Percentiles rank a stretch among this genome's conserved stretches.
Conservation (phyloP, 1,284 basidiomycete species). For the Microbotryum scabiosae region DNA sequence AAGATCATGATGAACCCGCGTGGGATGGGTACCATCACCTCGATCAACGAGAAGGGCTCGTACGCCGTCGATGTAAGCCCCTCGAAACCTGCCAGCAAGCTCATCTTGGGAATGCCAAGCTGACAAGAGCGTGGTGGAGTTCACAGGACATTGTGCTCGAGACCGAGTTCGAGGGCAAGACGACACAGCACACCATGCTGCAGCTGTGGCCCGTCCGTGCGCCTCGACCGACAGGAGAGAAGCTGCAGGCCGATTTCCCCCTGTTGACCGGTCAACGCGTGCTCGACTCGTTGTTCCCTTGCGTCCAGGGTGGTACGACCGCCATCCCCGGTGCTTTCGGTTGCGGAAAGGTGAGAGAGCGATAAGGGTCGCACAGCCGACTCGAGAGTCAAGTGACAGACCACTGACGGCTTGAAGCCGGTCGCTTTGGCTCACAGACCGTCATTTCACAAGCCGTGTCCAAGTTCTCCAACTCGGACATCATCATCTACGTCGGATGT, state of each 20-base stretch:
- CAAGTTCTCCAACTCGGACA: conserved; percentile 99
- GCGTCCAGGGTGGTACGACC: conserved; percentile 94
- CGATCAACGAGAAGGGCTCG: conserved; percentile 87
- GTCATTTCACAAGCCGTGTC: conserved; percentile 96
- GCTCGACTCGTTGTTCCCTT: conserved; percentile 94
- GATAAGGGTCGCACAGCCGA: not conserved
- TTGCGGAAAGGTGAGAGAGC: conserved; percentile 48
- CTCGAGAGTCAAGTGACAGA: not conserved
- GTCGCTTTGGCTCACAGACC: conserved; percentile 45
- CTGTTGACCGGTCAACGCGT: conserved; percentile 95
- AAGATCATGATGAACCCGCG: conserved; percentile 94
- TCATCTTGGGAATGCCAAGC: not conserved
- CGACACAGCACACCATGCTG: conserved; percentile 88
- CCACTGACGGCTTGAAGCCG: not conserved
- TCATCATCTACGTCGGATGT: conserved; percentile 96
- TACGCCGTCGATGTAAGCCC: conserved; percentile 71
- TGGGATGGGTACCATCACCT: conserved; percentile 87
- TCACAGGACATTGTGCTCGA: conserved; percentile 83
- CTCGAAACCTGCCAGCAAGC: too few relatives aligned
- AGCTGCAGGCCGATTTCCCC: conserved; percentile 85
- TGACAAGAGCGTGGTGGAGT: not conserved
- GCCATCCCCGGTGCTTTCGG: conserved; percentile 99
- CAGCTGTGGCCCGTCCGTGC: conserved; percentile 99
- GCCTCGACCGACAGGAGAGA: conserved; percentile 87
- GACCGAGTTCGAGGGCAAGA: conserved; percentile 96